Conservation (phyloP, 768 basidiomycete species). For the Mycena galopus region DNA sequence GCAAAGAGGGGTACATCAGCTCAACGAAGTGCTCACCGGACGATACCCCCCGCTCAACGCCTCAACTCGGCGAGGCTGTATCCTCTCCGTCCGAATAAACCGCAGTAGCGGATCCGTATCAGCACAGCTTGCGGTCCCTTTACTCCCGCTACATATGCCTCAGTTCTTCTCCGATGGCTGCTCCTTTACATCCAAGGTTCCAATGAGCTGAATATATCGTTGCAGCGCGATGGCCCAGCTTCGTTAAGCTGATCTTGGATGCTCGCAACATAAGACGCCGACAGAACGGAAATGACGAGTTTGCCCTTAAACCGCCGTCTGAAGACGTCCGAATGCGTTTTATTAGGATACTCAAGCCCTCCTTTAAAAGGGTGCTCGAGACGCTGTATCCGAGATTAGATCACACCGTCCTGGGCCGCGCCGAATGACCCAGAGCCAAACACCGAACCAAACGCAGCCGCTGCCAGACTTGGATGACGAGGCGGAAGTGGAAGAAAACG, state of each 20-base stretch:
- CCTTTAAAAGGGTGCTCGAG: conserved; percentile 73
- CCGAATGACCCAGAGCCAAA: conserved; percentile 62
- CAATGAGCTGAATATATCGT: conserved; percentile 81
- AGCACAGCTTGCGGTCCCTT: conserved; percentile 67
- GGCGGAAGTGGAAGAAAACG: conserved; percentile 74
- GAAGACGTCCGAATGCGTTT: conserved; percentile 79
- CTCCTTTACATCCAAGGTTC: conserved; percentile 76
- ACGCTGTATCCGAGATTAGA: conserved; percentile 75
- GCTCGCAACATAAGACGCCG: conserved; percentile 50
- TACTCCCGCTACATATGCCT: conserved; percentile 76
- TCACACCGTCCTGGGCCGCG: conserved; percentile 74
- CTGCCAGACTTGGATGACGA: conserved; percentile 42
- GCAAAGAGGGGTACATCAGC: conserved; percentile 67
- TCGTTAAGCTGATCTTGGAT: conserved; percentile 76
- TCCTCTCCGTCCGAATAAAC: conserved; percentile 24
- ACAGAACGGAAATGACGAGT: conserved; percentile 39
- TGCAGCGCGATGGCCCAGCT: conserved; percentile 85
- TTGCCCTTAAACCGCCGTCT: conserved; percentile 48
- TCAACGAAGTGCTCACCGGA: conserved; percentile 37
- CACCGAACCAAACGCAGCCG: conserved; percentile 40
- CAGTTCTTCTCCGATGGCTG: conserved; percentile 72
- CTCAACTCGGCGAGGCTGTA: conserved; percentile 49
- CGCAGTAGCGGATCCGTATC: conserved; percentile 54
- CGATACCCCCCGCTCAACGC: conserved; percentile 44
- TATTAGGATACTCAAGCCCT: conserved; percentile 70